Evolutionary conservation across 1,284 basidiomycete species (phyloP), one percentile per base, ranked within the genome.

Genomic region (Phellinidium pouzarii): DNA sequence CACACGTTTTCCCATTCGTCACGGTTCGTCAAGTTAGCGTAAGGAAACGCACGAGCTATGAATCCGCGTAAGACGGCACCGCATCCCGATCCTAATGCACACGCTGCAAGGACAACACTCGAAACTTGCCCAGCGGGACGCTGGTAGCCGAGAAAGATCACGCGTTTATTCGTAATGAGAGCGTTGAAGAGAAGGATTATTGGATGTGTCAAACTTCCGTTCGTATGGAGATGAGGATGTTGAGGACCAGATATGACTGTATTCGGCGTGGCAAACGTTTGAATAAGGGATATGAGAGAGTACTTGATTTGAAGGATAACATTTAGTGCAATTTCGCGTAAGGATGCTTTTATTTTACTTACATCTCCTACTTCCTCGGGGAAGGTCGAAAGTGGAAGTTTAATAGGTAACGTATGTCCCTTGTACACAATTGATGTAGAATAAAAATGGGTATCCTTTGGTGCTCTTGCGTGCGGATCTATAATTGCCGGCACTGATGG

Each of bases 301-400:
- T 94, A 98, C 91, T 94, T 40, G 65, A 0, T 41, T 49, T 31
- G 20, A 43, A n/a, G 48, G 7, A 48, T 45, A 25, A 50, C 34
- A 31, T 5, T 17, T 20, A 19, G 11, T 31, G 22, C 11, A 22
- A 14, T 8, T 17, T 19, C 17, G 17, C 9, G 14, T 37, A 26
- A 42, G 20, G 11, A 38, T 52, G 36, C 31, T 17, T n/a, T n/a
- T 50, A 45, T 23, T 8, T 1, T 58, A 74, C 86, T 66, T 64
- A 94, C 93, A 67, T 97, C 94, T 51, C 94, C 94, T 51, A 99
- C 91, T 75, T 99, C 94, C 65, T 95, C 91, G 0, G 88, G 77
- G 64, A 94, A 94, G 1, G 85, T 87, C 11, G 82, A 79, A 50
- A 94, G 71, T 1, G 93, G 93, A 63, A 95, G 81, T 61, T 90